Conservation (phyloP, 23 red algal species). For the Gracilaria gracilis region DNA sequence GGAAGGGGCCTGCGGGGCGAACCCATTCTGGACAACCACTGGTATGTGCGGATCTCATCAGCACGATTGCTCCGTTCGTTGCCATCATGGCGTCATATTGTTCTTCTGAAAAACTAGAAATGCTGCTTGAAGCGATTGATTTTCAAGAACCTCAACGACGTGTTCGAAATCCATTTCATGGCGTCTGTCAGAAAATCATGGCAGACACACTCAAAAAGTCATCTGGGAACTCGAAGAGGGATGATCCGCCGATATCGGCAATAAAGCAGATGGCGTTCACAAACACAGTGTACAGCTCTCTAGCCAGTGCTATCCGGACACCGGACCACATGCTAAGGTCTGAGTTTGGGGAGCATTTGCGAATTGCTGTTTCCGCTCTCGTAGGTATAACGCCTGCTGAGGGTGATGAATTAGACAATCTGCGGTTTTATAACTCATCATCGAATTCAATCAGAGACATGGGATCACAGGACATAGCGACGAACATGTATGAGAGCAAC, state of each 20-base stretch:
- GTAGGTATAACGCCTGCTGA: slow-evolving; percentile 2
- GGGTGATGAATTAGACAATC: slow-evolving; percentile 25
- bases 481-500: background rate
- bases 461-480: background rate
- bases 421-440: slow-evolving; percentile 15
- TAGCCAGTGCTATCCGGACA: slow-evolving; percentile 24
- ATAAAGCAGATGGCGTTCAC: slow-evolving; percentile 37
- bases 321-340: slow-evolving; percentile 3
- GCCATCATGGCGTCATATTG: slow-evolving; percentile 27
- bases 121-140: slow-evolving; percentile 32
- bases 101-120: slow-evolving; percentile 39
- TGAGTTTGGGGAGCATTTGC: slow-evolving; percentile 33
- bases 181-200: background rate
- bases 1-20: slow-evolving; percentile 3
- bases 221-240: background rate
- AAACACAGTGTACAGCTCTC: slow-evolving; percentile 35
- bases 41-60: slow-evolving; percentile 68
- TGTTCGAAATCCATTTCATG: slow-evolving; percentile 23
- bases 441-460: slow-evolving; percentile 11
- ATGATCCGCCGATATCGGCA: slow-evolving; percentile 9
- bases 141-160: slow-evolving; percentile 34
- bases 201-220: background rate
- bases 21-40: slow-evolving; percentile 61
- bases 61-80: slow-evolving; percentile 54
- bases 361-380: slow-evolving; percentile 11